Conservation (phyloP, 345 rosid species). For the Erysimum cheiranthoides region DNA sequence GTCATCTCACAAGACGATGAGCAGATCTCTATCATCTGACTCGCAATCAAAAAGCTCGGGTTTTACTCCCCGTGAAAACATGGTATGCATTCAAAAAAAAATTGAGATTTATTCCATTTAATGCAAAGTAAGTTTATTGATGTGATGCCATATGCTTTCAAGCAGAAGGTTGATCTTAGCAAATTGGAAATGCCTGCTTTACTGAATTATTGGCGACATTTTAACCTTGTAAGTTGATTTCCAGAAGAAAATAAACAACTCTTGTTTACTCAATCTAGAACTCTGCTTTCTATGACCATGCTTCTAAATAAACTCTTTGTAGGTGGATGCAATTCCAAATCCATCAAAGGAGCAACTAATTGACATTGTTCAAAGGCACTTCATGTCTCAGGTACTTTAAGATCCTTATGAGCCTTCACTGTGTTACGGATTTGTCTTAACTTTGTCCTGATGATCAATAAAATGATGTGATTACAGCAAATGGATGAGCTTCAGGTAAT, state of each 20-base stretch:
- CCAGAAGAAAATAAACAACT: neutral
- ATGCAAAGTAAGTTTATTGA: neutral
- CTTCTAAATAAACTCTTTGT: slow-evolving; percentile 17
- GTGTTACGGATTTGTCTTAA: neutral
- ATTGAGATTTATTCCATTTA: neutral
- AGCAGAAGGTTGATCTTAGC: slow-evolving; percentile 87
- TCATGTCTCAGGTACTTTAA: slow-evolving; percentile 86
- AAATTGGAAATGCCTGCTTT: slow-evolving; percentile 90
- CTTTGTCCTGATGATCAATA: slow-evolving; percentile 15
- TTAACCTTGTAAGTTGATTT: slow-evolving; percentile 75
- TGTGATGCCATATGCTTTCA: neutral
- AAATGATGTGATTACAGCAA: slow-evolving; percentile 56
- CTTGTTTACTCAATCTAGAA: neutral
- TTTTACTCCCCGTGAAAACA: slow-evolving; percentile 64
- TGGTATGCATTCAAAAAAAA: slow-evolving; percentile 44
- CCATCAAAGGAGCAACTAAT: slow-evolving; percentile 90
- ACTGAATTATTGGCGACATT: slow-evolving; percentile 88
- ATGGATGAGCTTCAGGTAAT: slow-evolving; percentile 98
- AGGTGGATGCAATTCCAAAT: slow-evolving; percentile 88
- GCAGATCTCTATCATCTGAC: slow-evolving; percentile 70
- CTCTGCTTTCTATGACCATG: neutral
- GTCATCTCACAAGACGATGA: slow-evolving; percentile 68
- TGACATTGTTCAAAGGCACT: slow-evolving; percentile 87
- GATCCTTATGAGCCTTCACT: neutral
- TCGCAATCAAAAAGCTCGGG: slow-evolving; percentile 69